phyloP scores from a whole-genome alignment of 2,329 filamentous ascomycete species.

The Apiospora aurea region DNA sequence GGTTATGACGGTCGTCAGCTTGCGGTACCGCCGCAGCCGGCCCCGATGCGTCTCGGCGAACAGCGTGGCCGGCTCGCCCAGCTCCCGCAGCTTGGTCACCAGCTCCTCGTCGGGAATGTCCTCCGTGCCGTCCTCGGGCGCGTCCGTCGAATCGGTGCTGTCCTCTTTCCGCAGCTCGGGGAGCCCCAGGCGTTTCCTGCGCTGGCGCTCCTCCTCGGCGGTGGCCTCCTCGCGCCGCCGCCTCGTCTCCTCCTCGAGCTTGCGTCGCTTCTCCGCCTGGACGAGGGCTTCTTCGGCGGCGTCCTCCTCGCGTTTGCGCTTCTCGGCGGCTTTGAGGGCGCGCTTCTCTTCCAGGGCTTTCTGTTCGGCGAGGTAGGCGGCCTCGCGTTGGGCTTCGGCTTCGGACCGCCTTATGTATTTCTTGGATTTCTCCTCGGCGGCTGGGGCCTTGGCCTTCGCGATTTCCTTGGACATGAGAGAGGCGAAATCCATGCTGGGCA shows the following conservation, averaged over 20 bases:
- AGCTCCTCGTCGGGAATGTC: constrained; percentile 78
- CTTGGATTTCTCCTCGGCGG: constrained; percentile 50
- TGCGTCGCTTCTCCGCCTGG: constrained; percentile 82
- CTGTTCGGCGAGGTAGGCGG: constrained; percentile 84
- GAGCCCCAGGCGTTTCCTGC: constrained; percentile 80
- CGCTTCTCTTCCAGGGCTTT: constrained; percentile 75
- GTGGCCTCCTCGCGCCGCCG: constrained; percentile 75
- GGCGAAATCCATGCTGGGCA: constrained; percentile 85
- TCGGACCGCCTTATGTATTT: constrained; percentile 90
- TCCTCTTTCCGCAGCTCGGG: constrained; percentile 70
- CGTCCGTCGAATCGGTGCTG: constrained; percentile 51
- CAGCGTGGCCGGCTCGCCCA: constrained; percentile 76
- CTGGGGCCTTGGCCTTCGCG: constrained; percentile 70
- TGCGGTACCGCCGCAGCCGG: constrained; percentile 74
- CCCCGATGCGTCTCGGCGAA: constrained; percentile 83
- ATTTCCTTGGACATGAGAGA: constrained; percentile 93
- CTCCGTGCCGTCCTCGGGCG: constrained; percentile 52
- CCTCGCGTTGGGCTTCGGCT: constrained; percentile 80
- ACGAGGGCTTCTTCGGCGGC: constrained; percentile 71
- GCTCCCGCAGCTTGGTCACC: constrained; percentile 67
- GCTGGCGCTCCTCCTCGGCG: constrained; percentile 72
- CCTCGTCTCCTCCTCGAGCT: constrained; percentile 81
- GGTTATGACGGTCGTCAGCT: constrained; percentile 67
- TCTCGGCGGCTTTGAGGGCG: constrained; percentile 72
- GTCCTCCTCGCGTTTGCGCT: constrained; percentile 90